phyloP scores from a whole-genome alignment of 2,329 filamentous ascomycete genomes.

The Claviceps maximensis region DNA sequence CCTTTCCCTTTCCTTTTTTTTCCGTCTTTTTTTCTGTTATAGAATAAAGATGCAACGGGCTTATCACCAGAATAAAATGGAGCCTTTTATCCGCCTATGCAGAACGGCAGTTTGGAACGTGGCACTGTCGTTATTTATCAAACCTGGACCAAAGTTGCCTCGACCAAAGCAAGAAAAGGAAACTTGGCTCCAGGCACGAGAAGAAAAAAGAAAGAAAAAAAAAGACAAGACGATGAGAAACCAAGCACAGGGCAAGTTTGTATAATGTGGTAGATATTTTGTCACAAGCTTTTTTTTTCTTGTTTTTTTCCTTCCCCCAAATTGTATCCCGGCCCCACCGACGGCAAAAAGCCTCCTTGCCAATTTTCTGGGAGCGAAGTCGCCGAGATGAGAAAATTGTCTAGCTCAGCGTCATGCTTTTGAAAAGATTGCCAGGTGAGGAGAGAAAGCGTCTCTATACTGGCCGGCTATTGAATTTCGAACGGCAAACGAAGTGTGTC shows the following conservation, averaged over 20 bases:
- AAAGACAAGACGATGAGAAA: neutral
- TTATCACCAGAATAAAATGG: constrained; percentile 1
- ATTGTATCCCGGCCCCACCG: neutral
- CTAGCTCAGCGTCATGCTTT: constrained; percentile 4
- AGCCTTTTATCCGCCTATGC: constrained; percentile 1
- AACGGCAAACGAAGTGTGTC: neutral
- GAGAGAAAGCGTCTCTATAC: neutral
- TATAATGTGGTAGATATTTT: constrained; percentile 5
- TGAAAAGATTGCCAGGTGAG: neutral
- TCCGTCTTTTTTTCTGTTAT: neutral
- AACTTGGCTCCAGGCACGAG: neutral
- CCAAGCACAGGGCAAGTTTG: constrained; percentile 3
- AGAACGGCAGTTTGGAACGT: constrained; percentile 1
- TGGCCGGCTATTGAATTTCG: neutral
- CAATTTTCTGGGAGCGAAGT: constrained; percentile 1
- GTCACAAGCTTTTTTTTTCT: neutral
- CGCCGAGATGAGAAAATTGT: constrained; percentile 1
- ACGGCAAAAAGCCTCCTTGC: constrained; percentile 2
- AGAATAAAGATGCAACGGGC: constrained; percentile 1
- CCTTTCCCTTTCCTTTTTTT: too few species aligned
- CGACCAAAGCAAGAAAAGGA: neutral
- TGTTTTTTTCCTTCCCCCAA: neutral
- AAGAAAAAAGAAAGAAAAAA: neutral
- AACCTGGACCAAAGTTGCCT: constrained; percentile 1
- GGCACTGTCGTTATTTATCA: constrained; percentile 3